Conservation (phyloP, 2,329 filamentous ascomycete species). For the Eutypella sp. region DNA sequence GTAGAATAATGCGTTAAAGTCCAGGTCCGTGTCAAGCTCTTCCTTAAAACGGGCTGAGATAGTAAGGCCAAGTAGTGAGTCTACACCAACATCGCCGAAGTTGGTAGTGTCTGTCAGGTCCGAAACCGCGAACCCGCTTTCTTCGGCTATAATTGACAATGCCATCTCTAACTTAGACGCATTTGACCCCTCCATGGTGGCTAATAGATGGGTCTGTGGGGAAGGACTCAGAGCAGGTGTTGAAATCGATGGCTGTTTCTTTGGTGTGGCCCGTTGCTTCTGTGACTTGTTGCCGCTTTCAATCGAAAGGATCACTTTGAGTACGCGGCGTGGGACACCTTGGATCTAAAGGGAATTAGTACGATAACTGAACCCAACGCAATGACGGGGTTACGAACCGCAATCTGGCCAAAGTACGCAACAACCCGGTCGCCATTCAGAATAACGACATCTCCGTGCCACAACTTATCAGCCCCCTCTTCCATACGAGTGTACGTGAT, state of each 20-base stretch:
- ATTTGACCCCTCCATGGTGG: not conserved
- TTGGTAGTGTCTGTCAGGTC: conserved; percentile 17
- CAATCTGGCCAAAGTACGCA: conserved; percentile 11
- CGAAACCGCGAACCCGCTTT: conserved; percentile 18
- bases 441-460: conserved; percentile 15
- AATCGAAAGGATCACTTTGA: conserved; percentile 11
- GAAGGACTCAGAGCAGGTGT: not conserved
- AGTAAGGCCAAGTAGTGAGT: conserved; percentile 29
- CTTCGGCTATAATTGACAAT: conserved; percentile 23
- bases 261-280: conserved; percentile 1
- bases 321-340: conserved; percentile 12
- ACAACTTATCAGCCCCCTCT: conserved; percentile 10
- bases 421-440: conserved; percentile 15
- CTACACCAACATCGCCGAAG: conserved; percentile 29
- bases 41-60: conserved; percentile 28
- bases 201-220: not conserved
- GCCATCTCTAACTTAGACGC: conserved; percentile 2
- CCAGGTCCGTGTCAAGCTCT: conserved; percentile 25
- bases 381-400: conserved; percentile 7
- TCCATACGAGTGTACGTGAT: conserved; percentile 16
- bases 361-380: too few species aligned
- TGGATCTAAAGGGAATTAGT: conserved; percentile 7
- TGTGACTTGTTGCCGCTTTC: conserved; percentile 9
- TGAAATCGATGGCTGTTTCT: not conserved
- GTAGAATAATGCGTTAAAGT: conserved; percentile 20